phyloP scores from a whole-genome alignment of 441 rosid genomes.

The Gossypium schwendimanii region DNA sequence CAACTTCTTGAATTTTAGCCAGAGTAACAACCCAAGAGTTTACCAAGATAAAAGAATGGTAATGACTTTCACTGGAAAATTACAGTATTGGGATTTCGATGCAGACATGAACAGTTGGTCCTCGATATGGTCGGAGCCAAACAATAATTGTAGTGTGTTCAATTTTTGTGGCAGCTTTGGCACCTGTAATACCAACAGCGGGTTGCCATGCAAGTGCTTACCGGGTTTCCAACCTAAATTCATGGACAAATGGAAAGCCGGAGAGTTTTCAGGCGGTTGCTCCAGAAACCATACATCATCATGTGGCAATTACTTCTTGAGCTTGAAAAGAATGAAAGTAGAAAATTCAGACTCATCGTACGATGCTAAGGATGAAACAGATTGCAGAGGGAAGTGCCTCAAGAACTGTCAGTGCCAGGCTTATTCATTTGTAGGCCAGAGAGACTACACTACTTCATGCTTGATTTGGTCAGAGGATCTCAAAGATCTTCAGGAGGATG shows the following conservation, averaged over 20 bases:
- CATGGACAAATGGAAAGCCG: constrained; percentile 25
- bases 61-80: constrained; percentile 40
- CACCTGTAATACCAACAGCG: constrained; percentile 38
- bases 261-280: constrained; percentile 52
- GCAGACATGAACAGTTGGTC: constrained; percentile 29
- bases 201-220: constrained; percentile 41
- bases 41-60: constrained; percentile 31
- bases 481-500: constrained; percentile 39
- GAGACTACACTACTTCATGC: constrained; percentile 23
- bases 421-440: constrained; percentile 28
- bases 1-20: neutral
- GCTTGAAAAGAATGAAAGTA: constrained; percentile 39
- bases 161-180: constrained; percentile 54
- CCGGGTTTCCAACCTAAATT: constrained; percentile 47
- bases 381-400: constrained; percentile 46
- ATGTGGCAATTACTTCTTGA: constrained; percentile 35
- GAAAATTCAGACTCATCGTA: constrained; percentile 32
- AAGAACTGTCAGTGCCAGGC: constrained; percentile 44
- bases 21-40: neutral
- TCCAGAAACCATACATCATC: constrained; percentile 23
- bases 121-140: constrained; percentile 43
- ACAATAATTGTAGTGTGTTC: constrained; percentile 33
- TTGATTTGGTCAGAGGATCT: constrained; percentile 55
- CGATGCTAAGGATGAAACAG: constrained; percentile 28
- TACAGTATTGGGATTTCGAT: constrained; percentile 31